Evolutionary conservation across 2,329 filamentous ascomycete genomes (phyloP).

Genomic region (Colletotrichum higginsianum): DNA sequence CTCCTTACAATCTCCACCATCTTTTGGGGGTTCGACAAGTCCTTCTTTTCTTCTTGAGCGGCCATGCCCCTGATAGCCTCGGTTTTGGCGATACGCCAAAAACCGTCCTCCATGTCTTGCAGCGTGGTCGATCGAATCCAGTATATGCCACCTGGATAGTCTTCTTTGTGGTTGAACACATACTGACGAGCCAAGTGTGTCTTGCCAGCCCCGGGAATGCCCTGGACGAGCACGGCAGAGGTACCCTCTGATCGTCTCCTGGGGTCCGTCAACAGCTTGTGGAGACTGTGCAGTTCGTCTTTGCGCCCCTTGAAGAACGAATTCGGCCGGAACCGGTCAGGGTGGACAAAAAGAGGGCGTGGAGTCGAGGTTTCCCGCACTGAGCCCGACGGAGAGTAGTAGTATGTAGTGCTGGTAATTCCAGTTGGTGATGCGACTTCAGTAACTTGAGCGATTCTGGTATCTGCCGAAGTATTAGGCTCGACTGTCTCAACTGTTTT

Average conservation of each 20-base stretch:
- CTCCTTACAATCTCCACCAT: slow-evolving; percentile 71
- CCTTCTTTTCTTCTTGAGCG: slow-evolving; percentile 52
- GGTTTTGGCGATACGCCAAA: slow-evolving; percentile 76
- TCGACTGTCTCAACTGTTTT: neutral
- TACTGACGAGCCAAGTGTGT: slow-evolving; percentile 79
- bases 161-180: slow-evolving; percentile 70
- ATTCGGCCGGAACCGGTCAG: slow-evolving; percentile 74
- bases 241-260: slow-evolving; percentile 70
- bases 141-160: slow-evolving; percentile 77
- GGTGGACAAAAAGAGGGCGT: slow-evolving; percentile 58
- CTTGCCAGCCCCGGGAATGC: slow-evolving; percentile 77
- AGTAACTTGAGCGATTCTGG: neutral
- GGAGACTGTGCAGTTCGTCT: slow-evolving; percentile 70
- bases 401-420: neutral
- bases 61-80: slow-evolving; percentile 63
- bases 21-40: slow-evolving; percentile 56
- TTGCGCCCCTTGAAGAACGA: slow-evolving; percentile 74
- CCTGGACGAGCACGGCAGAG: slow-evolving; percentile 74
- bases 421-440: neutral
- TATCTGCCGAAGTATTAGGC: neutral
- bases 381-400: slow-evolving; percentile 4
- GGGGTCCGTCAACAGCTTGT: slow-evolving; percentile 71
- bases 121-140: slow-evolving; percentile 77
- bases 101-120: slow-evolving; percentile 72
- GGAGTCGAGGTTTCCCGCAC: neutral